Percentiles rank a stretch among this genome's conserved stretches.
Evolutionary conservation across 2,329 filamentous ascomycete genomes (phyloP).

Genomic region (Botryotinia globosa): DNA sequence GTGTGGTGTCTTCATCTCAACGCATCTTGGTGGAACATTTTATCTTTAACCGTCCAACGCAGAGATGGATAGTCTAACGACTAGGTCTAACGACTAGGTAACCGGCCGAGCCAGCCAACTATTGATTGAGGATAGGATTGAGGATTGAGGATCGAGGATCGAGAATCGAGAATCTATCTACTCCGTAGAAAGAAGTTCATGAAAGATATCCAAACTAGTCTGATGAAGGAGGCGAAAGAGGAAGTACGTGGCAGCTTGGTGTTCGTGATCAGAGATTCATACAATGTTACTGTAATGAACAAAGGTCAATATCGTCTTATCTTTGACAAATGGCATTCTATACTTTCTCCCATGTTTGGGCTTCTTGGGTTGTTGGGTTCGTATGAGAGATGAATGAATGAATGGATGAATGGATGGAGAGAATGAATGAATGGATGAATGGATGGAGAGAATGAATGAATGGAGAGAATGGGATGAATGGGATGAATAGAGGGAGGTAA

Average conservation of each 20-base stretch:
- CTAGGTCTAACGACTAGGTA: not conserved
- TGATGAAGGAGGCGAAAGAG: not conserved
- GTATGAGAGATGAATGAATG: not conserved
- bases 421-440: no score
- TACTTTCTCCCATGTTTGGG: not conserved
- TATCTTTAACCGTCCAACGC: conserved; percentile 3
- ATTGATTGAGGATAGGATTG: not conserved
- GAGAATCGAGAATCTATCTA: not conserved
- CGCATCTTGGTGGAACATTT: conserved; percentile 2
- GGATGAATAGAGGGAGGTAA: not conserved
- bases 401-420: no score
- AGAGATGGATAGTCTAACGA: not conserved
- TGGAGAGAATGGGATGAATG: not conserved
- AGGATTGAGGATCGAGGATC: no score
- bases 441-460: not conserved
- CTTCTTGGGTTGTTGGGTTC: not conserved
- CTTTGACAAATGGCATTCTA: not conserved
- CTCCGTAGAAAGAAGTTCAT: not conserved
- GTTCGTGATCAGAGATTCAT: not conserved
- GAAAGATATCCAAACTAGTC: not conserved
- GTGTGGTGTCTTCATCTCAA: not conserved
- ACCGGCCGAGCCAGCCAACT: not conserved
- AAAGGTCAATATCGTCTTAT: not conserved
- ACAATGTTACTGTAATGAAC: not conserved
- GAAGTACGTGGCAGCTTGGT: conserved; percentile 10